Evolutionary conservation across 768 basidiomycete species (phyloP).

Genomic region (Melanogaster broomeanus): DNA sequence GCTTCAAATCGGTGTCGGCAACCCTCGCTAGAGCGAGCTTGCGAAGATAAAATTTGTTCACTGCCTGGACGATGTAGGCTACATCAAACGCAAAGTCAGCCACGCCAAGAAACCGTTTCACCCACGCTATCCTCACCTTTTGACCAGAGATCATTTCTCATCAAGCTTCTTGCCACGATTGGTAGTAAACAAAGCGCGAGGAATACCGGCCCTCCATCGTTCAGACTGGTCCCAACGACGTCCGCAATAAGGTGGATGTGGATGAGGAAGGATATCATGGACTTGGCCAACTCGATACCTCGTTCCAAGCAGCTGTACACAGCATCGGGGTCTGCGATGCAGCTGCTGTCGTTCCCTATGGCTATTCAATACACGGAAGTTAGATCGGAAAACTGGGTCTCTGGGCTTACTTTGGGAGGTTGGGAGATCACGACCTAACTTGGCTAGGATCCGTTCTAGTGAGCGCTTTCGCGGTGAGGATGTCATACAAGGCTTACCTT

Average conservation of each 20-base stretch:
- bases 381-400: background rate
- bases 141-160: slow-evolving; percentile 15
- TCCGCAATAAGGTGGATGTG: slow-evolving; percentile 21
- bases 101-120: background rate
- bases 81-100: background rate
- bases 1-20: slow-evolving; percentile 4
- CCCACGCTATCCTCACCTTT: slow-evolving; percentile 11
- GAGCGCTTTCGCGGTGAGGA: background rate
- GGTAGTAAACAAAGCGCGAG: slow-evolving; percentile 22
- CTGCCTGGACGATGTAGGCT: slow-evolving; percentile 20
- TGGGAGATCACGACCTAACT: slow-evolving; percentile 18
- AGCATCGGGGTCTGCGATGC: background rate
- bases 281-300: slow-evolving; percentile 8
- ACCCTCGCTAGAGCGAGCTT: slow-evolving; percentile 20
- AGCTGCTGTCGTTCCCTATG: slow-evolving; percentile 7
- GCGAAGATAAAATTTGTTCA: slow-evolving; percentile 21
- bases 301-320: slow-evolving; percentile 14
- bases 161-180: background rate
- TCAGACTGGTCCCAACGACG: slow-evolving; percentile 15
- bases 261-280: slow-evolving; percentile 18
- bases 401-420: slow-evolving; percentile 20
- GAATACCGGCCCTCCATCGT: slow-evolving; percentile 21
- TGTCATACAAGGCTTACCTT: slow-evolving; percentile 2
- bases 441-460: slow-evolving; percentile 7
- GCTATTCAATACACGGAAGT: background rate